phyloP scores from a whole-genome alignment of 768 basidiomycete species.

The Tylopilus vinaceipallidus region DNA sequence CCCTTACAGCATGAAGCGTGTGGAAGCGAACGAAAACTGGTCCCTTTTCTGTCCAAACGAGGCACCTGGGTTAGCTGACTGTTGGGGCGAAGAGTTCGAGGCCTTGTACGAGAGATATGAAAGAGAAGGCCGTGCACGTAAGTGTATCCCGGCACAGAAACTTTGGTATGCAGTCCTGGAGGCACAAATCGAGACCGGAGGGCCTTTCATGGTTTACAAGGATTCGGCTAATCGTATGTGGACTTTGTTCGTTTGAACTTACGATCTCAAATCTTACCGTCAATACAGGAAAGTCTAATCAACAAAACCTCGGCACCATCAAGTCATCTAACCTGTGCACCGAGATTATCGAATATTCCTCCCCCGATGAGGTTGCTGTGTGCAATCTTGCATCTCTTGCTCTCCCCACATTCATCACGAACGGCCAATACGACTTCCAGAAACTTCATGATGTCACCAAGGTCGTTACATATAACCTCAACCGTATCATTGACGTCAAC shows the following conservation, averaged over 20 bases:
- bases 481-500: conserved; percentile 92
- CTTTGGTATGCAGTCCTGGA: conserved; percentile 98
- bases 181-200: conserved; percentile 96
- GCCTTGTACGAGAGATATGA: conserved; percentile 85
- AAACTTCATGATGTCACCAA: conserved; percentile 93
- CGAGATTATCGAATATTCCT: conserved; percentile 97
- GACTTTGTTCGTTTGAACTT: neutral
- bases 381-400: conserved; percentile 98
- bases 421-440: conserved; percentile 88
- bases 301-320: conserved; percentile 97
- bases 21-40: conserved; percentile 88
- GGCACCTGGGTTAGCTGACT: conserved; percentile 85
- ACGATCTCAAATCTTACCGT: neutral
- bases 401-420: conserved; percentile 84
- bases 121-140: conserved; percentile 81
- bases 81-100: conserved; percentile 89
- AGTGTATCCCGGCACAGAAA: conserved; percentile 90
- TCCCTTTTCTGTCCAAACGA: conserved; percentile 98
- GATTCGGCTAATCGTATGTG: conserved; percentile 86
- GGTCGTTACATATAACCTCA: conserved; percentile 90
- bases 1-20: conserved; percentile 84
- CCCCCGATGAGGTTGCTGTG: conserved; percentile 96
- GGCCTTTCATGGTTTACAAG: conserved; percentile 99
- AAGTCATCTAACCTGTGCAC: conserved; percentile 99
- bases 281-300: conserved; percentile 98